Evolutionary conservation across 805 yeast species (phyloP).

Genomic region (Yamadazyma takamatsuzukensis): DNA sequence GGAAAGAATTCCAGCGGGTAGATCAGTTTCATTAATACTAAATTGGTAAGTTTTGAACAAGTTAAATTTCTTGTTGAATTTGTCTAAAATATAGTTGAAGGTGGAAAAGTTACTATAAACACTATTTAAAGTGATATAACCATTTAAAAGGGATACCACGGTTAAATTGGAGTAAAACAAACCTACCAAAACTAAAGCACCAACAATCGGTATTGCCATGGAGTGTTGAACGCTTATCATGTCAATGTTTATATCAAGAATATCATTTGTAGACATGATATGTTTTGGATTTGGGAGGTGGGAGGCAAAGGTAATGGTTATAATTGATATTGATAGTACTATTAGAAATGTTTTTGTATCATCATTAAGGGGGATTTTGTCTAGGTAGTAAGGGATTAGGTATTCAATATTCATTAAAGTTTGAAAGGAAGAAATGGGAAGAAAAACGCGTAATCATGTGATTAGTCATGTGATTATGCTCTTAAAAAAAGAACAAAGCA

Average conservation of each 20-base stretch:
- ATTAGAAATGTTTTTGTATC: slow-evolving; percentile 1
- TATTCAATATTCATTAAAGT: too few species aligned
- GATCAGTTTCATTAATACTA: slow-evolving; percentile 2
- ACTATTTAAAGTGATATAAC: background rate
- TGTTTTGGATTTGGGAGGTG: background rate
- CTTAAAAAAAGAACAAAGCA: too few species aligned
- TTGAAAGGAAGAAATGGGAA: too few species aligned
- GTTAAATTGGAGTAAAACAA: slow-evolving; percentile 8
- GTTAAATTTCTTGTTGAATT: slow-evolving; percentile 7
- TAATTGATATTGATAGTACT: background rate
- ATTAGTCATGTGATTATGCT: too few species aligned
- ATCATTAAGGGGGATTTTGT: background rate
- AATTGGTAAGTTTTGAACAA: slow-evolving; percentile 4
- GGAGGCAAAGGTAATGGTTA: background rate
- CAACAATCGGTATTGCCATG: slow-evolving; percentile 1
- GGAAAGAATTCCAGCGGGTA: slow-evolving; percentile 4
- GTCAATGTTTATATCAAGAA: background rate
- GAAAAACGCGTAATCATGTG: too few species aligned
- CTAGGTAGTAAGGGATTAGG: too few species aligned
- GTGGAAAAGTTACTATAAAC: background rate
- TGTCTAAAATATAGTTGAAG: background rate
- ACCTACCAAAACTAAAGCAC: background rate
- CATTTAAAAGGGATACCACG: too few species aligned
- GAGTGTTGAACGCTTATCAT: background rate
- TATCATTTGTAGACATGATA: slow-evolving; percentile 1